Base-by-base conservation (phyloP, 2,329 filamentous ascomycete species). In the Colletotrichum viniferum region DNA sequence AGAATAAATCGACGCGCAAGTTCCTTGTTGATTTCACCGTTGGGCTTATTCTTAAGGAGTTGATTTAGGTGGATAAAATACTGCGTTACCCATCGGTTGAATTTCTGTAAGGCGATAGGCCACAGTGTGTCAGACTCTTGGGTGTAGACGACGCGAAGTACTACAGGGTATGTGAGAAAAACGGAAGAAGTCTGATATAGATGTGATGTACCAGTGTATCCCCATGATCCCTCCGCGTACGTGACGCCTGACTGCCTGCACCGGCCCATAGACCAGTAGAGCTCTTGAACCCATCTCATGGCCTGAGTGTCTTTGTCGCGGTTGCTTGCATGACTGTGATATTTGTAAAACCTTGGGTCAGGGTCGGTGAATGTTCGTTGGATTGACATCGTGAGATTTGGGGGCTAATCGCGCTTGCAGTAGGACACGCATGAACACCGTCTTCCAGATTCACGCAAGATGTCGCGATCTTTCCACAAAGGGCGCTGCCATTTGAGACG, bases 1-100 rank as follows among this genome's bases (percentile, higher is more conserved):
- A 48, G 18, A 0, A 48, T 5, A 1, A 48, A 48, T 10, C 43
- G 43, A 3, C 43, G 9, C 9, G 18, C 43, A 0, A 48, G 43
- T 3, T 48, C 43, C 18, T 48, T 3, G 0, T 48, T 48, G 0
- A 48, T 13, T 48, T 48, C n/a, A 1, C 18, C 9, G 2, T 21
- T 21, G 3, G 43, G 43, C 43, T 48, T 48, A 0, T 48, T n/a
- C 9, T 48, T 48, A 1, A 48, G 21, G 43, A 48, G 43, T 48
- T 3, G 43, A 21, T 48, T 48, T 21, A 1, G 3, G 1, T 48
- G 43, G 43, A 48, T 48, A 3, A 48, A 21, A 1, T 48, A 48
- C n/a, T 4, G 43, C 0, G 43, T 21, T 1, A 48, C 1, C 43
- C 43, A 48, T 1, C 5, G 43, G n/a, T 48, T 21, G 43, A 48